Evolutionary conservation across 805 yeast species (phyloP), one percentile per base, ranked within the genome.

Genomic region (Yamadazyma takamatsuzukensis): DNA sequence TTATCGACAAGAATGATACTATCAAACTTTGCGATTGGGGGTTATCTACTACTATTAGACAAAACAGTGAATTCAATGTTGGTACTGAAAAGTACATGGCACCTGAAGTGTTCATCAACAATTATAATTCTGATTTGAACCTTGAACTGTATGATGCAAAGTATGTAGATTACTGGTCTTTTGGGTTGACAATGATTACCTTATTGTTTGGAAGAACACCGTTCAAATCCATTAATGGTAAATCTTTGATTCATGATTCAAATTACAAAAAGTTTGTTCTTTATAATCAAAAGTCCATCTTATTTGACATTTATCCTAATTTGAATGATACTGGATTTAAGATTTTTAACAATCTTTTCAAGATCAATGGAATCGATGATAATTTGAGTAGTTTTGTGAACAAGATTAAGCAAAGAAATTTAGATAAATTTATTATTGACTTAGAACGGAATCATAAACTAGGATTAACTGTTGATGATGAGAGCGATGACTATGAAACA

Each of bases 1-100:
- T 81, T 19, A 57, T 81, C 32, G 24, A 30, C 12, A 16, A 19
- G 5, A 14, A 21, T 2, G 22, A 27, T 13, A 17, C 19, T 17
- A 64, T 80, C 30, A 81, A 81, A 53, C 56, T 81, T 29, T 79
- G 85, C 35, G 88, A 81, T 52, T 81, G 86, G 85, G 89, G 89
- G 0, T 68, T 80, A 31, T 72, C 84, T 15, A 74, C 81, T 2
- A 45, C 51, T n/a, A 29, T 21, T 12, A 33, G 57, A 17, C 36
- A 43, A 29, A 56, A 48, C 38, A 32, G 45, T 29, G 64, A 61
- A 29, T 63, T 59, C 40, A 53, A 59, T 43, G 74, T 75, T 23
- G 80, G 80, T 22, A 73, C 79, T n/a, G 78, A 74, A 44, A 70
- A 72, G 42, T 75, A 73, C 47, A 72, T 74, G 77, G 73, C 80